Base-by-base conservation (phyloP, 2,329 filamentous ascomycete species). In the Colletotrichum tanaceti region DNA sequence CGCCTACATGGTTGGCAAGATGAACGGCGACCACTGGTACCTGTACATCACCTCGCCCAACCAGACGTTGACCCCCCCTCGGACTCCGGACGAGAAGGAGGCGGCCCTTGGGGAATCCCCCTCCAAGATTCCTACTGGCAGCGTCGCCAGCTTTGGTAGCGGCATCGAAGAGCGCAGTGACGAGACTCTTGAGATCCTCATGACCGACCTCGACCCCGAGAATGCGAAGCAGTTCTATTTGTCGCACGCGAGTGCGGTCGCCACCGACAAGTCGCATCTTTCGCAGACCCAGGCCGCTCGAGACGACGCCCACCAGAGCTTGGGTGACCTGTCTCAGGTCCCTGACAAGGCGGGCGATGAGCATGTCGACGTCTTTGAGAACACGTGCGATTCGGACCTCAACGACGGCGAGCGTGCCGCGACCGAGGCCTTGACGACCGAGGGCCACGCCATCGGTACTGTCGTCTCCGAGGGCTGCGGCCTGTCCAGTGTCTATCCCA, bases 1-100 rank as follows among this genome's bases (percentile, higher is more conserved):
- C 79, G 96, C 96, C 58, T 99, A 99, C 81, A 97, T 98, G 94
- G 97, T 99, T 73, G 96, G 96, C 76, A 98, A 98, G 83, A 98
- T 98, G 95, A 99, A 99, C 74, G 95, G 96, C 67, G 96, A 99
- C 79, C 96, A 99, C 76, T 99, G 96, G 96, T 98, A 98, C 79
- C 85, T 99, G 64, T 99, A 99, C 83, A 90, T 98, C 75, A 98
- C 96, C 14, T 93, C 93, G 59, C 95, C 96, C 20, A 90, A 91
- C 77, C 90, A 88, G 55, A 84, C 88, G 62, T 84, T 97, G 72
- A 97, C 94, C 0, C 94, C 94, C 5, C 94, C 95, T 65, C 85
- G 90, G 38, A 97, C 92, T 13, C 94, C 95, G 6, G 83, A 87
- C 53, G 79, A 80, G 55, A 66, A 72, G 54, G 49, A 63, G 70